Conservation (phyloP, 83 land plant species). For the Larix sibirica region DNA sequence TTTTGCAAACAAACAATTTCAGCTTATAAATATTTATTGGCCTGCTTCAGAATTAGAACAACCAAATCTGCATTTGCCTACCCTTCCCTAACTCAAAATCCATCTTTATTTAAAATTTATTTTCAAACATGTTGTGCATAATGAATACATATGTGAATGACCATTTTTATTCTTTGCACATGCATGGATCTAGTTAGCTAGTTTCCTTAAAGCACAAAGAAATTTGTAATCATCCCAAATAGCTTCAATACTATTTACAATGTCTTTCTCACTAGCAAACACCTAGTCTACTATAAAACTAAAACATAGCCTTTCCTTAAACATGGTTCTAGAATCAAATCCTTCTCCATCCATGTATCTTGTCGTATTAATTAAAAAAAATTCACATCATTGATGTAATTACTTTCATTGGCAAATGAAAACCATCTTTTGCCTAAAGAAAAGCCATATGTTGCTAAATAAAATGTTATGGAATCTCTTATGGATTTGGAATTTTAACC, state of each 20-base stretch:
- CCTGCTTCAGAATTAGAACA: slow-evolving; percentile 62
- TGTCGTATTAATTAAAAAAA: too few species aligned
- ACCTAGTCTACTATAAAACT: slow-evolving; percentile 70
- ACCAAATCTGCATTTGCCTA: slow-evolving; percentile 63
- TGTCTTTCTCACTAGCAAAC: slow-evolving; percentile 79
- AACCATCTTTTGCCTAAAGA: too few species aligned
- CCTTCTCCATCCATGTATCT: slow-evolving; percentile 26
- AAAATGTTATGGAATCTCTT: too few species aligned
- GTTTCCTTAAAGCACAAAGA: slow-evolving; percentile 69
- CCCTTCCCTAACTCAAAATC: slow-evolving; percentile 69
- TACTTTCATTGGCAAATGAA: too few species aligned
- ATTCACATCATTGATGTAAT: too few species aligned
- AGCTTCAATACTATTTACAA: slow-evolving; percentile 59
- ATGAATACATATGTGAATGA: slow-evolving; percentile 86
- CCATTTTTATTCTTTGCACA: slow-evolving; percentile 68
- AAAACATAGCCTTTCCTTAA: slow-evolving; percentile 2
- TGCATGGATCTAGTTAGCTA: slow-evolving; percentile 74
- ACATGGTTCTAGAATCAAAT: slow-evolving; percentile 51
- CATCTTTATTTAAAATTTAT: slow-evolving; percentile 59
- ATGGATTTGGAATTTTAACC: too few species aligned
- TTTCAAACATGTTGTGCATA: slow-evolving; percentile 84
- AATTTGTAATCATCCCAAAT: slow-evolving; percentile 58
- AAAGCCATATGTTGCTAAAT: too few species aligned
- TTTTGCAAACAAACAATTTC: slow-evolving; percentile 53
- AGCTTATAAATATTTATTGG: slow-evolving; percentile 83